Percentiles rank a stretch among this genome's conserved stretches.
phyloP scores from a whole-genome alignment of 2,329 filamentous ascomycete genomes.

The Pestalotiopsis sp. region DNA sequence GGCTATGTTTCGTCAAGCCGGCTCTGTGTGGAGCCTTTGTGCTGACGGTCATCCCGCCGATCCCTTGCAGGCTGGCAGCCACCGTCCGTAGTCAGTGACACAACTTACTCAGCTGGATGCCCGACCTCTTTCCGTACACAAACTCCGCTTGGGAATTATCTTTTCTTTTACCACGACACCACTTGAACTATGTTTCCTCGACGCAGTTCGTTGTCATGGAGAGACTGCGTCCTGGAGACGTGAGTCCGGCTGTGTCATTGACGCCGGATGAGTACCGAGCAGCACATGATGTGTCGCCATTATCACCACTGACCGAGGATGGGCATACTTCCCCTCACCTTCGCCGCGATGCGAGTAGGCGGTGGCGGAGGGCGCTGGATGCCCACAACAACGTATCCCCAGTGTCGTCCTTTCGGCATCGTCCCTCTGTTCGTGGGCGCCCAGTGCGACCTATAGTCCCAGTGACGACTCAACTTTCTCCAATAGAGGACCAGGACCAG shows the following conservation, averaged over 20 bases:
- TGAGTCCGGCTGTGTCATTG: constrained; percentile 3
- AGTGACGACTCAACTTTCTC: neutral
- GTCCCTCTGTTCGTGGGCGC: neutral
- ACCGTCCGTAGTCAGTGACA: neutral
- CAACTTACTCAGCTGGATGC: constrained; percentile 8
- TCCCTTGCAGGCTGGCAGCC: constrained; percentile 1
- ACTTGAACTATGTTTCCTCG: neutral
- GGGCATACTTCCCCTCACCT: neutral
- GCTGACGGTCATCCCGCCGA: constrained; percentile 8
- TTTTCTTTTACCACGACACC: neutral
- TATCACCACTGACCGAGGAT: neutral
- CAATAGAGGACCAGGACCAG: neutral
- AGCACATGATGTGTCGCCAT: constrained; percentile 7
- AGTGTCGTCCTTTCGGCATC: neutral
- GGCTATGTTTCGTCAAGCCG: neutral
- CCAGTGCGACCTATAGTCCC: neutral
- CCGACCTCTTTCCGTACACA: neutral
- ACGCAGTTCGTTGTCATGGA: constrained; percentile 4
- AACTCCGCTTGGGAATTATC: neutral
- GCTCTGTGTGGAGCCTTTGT: neutral
- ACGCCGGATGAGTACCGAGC: constrained; percentile 7
- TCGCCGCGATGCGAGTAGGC: neutral
- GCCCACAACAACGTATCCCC: neutral
- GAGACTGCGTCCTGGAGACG: constrained; percentile 12
- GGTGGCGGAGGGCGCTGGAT: neutral